Evolutionary conservation across 106 monocot genomes (phyloP).

Genomic region (Amphibolis antarctica): DNA sequence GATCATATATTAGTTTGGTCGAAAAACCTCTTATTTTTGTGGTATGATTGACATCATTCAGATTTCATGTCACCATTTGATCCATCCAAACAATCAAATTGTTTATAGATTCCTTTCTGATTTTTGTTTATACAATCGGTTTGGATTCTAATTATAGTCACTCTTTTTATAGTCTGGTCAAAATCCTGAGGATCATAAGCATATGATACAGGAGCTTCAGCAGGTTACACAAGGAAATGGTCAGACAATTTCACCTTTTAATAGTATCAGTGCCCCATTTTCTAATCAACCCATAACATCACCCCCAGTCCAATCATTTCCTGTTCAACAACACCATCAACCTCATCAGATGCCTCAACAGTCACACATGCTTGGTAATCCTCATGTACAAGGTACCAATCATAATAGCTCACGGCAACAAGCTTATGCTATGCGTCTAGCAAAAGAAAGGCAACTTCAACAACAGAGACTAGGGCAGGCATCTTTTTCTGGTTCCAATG

Average conservation of each 20-base stretch:
- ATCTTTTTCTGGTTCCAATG: constrained; percentile 29
- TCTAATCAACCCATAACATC: constrained; percentile 26
- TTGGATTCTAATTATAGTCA: background rate
- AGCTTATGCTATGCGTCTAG: constrained; percentile 44
- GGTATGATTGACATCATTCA: no score
- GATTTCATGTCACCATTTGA: no score
- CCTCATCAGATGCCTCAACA: constrained; percentile 43
- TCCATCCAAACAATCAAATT: no score
- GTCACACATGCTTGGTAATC: constrained; percentile 42
- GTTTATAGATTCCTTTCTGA: no score
- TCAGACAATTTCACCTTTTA: constrained; percentile 35
- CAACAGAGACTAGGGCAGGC: constrained; percentile 53
- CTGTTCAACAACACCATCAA: constrained; percentile 42
- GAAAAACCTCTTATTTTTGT: no score
- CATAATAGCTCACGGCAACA: constrained; percentile 52
- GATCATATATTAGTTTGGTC: no score
- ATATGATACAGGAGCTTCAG: constrained; percentile 67
- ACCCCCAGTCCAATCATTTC: constrained; percentile 42
- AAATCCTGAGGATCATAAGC: constrained; percentile 57
- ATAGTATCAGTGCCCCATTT: constrained; percentile 31
- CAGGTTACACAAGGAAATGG: constrained; percentile 59
- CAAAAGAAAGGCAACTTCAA: constrained; percentile 60
- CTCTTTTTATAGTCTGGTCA: constrained; percentile 43
- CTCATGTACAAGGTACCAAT: constrained; percentile 42
- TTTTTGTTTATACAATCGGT: no score